These are phyloP conservation scores for Adansonia rubrostipa DNA, from an alignment of 441 rosid species.

Conservation along the genomic window DNA sequence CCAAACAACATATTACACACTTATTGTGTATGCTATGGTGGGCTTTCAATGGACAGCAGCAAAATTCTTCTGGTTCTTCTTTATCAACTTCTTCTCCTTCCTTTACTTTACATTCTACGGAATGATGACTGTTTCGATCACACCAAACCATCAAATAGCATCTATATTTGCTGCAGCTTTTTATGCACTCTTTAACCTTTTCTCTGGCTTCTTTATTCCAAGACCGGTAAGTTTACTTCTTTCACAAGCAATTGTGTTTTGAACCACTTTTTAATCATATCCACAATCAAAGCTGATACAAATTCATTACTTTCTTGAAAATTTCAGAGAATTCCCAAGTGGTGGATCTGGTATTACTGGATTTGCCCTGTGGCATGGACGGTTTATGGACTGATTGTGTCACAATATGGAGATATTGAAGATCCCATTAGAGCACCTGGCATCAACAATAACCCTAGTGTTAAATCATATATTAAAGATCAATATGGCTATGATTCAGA, in stretches of 20 bases:
- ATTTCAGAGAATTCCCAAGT: conserved; percentile 79
- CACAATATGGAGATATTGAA: conserved; percentile 72
- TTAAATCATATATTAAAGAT: conserved; percentile 54
- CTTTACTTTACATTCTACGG: conserved; percentile 97
- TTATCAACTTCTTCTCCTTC: conserved; percentile 79
- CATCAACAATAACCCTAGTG: conserved; percentile 28
- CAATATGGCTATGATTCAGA: conserved; percentile 62
- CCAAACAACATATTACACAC: conserved; percentile 72
- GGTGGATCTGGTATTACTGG: conserved; percentile 98
- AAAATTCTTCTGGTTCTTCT: conserved; percentile 93
- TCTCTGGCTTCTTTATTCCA: conserved; percentile 91
- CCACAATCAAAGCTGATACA: not conserved
- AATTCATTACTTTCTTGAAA: not conserved
- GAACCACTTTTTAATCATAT: not conserved
- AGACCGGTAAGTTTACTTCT: conserved; percentile 64
- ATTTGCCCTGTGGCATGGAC: conserved; percentile 94
- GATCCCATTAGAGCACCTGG: conserved; percentile 53
- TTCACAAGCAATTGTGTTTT: conserved; percentile 2
- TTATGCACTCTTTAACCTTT: conserved; percentile 80
- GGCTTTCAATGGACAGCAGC: conserved; percentile 76
- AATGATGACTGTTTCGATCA: conserved; percentile 90
- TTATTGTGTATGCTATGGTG: conserved; percentile 83
- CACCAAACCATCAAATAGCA: conserved; percentile 94
- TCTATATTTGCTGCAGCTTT: conserved; percentile 83
- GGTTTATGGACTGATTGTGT: conserved; percentile 78